Evolutionary conservation across 2,329 filamentous ascomycete genomes (phyloP), one percentile per base, ranked within the genome.

Genomic region (Trichoderma afroharzianum): DNA sequence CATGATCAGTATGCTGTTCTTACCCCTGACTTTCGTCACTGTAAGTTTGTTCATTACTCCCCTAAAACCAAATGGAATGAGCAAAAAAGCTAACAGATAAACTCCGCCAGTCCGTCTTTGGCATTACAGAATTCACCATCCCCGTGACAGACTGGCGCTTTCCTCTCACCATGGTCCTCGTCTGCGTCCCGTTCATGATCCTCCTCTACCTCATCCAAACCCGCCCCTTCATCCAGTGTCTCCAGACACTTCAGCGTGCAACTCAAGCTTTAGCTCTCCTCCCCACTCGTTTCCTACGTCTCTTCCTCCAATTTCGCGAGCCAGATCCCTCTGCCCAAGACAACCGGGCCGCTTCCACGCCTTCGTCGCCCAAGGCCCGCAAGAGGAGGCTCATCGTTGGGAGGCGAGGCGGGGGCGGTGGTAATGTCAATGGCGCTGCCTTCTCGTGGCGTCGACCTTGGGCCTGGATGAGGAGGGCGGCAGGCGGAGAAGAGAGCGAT

Each of bases 81-180:
- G 8, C 26, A 36, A 59, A 47, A 47, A 47, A 30, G 33, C 62
- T 69, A 68, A 72, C 12, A 26, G 9, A 8, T 39, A 26, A 18
- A 58, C 21, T 18, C 4, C 55, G 8, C 3, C 63, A 84, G 74
- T 87, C 85, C 39, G 85, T 90, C 66, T 88, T 87, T 72, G 87
- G 88, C 32, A 87, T 86, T 75, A 85, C 84, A 2, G 80, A 83
- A 30, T 83, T 87, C 74, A 78, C 78, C 12, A 81, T 83, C 55
- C 75, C 81, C 2, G 78, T 81, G 8, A 74, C 79, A 2, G 83
- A 86, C 76, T 85, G 83, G 81, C 79, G 80, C 12, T 86, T 87
- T 72, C 77, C 82, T 21, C 77, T 84, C 15, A 91, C 87, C 77
- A 95, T 94, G 75, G 91, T 90, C 7, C 89, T 88, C 79, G 90